Percentiles rank a stretch among this genome's conserved stretches.
Conservation (phyloP, 345 rosid genomes). For the Gossypium raimondii region DNA sequence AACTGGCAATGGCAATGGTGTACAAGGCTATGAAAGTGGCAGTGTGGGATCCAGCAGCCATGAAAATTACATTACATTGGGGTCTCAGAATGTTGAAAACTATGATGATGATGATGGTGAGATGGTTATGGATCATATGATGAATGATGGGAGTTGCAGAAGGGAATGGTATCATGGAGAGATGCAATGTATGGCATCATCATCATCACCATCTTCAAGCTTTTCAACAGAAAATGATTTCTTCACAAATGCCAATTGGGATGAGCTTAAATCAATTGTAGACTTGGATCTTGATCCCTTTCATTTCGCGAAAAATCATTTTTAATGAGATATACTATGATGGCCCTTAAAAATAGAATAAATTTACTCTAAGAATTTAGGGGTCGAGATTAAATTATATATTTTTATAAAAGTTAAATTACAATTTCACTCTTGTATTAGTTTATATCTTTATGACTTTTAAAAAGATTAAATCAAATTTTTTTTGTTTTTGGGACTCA, state of each 20-base stretch:
- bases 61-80: slow-evolving; percentile 47
- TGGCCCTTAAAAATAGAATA: too few relatives aligned
- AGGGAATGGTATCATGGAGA: slow-evolving; percentile 17
- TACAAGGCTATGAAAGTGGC: slow-evolving; percentile 21
- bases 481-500: too few relatives aligned
- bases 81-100: slow-evolving; percentile 22
- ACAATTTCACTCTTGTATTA: too few relatives aligned
- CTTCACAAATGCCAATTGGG: slow-evolving; percentile 50
- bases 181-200: slow-evolving; percentile 9
- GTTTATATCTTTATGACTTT: too few relatives aligned
- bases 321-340: too few relatives aligned
- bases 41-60: slow-evolving; percentile 20
- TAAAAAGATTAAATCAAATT: too few relatives aligned
- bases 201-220: slow-evolving; percentile 36
- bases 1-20: neutral
- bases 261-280: slow-evolving; percentile 68
- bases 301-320: slow-evolving; percentile 14
- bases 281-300: slow-evolving; percentile 55
- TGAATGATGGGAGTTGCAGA: slow-evolving; percentile 11
- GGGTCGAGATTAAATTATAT: too few relatives aligned
- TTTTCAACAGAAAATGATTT: slow-evolving; percentile 30
- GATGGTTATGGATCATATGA: slow-evolving; percentile 14
- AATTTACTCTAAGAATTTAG: too few relatives aligned
- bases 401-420: too few relatives aligned
- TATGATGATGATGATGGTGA: slow-evolving; percentile 24